Evolutionary conservation across 495 filamentous ascomycete genomes (phyloP).

Genomic region (Echria macrotheca): DNA sequence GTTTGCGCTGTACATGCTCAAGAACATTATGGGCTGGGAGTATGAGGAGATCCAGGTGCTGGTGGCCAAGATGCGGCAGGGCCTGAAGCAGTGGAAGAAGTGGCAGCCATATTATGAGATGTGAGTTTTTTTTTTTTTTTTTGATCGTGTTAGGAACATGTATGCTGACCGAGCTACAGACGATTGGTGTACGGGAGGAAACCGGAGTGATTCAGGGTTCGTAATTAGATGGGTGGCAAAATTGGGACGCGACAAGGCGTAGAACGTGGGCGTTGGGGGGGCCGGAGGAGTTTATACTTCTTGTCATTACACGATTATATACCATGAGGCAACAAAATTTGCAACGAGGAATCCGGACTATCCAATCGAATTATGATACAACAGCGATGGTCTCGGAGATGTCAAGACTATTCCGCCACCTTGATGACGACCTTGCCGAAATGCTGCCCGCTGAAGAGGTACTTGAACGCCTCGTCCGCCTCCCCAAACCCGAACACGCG

Average conservation of each 20-base stretch:
- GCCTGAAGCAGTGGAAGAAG: constrained; percentile 1
- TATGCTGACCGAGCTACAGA: no score
- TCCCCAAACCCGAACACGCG: not conserved
- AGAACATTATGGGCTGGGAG: constrained; percentile 13
- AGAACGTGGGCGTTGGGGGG: no score
- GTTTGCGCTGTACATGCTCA: constrained; percentile 11
- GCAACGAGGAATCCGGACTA: no score
- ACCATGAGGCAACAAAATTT: no score
- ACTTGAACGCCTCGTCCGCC: not conserved
- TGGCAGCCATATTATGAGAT: constrained; percentile 7
- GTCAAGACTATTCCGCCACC: no score
- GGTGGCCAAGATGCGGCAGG: constrained; percentile 1
- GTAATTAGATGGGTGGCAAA: no score
- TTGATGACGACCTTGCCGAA: constrained; percentile 5
- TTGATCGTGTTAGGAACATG: not conserved
- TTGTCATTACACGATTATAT: no score
- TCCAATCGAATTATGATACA: no score
- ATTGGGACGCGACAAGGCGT: no score
- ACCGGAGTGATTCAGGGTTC: no score
- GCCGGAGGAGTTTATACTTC: no score
- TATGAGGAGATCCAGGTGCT: constrained; percentile 9
- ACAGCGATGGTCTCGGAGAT: no score
- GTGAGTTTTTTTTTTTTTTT: not conserved
- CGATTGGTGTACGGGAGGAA: not conserved
- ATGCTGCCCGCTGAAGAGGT: not conserved